phyloP scores from a whole-genome alignment of 305 asterid genomes.

The Fraxinus angustifolia region DNA sequence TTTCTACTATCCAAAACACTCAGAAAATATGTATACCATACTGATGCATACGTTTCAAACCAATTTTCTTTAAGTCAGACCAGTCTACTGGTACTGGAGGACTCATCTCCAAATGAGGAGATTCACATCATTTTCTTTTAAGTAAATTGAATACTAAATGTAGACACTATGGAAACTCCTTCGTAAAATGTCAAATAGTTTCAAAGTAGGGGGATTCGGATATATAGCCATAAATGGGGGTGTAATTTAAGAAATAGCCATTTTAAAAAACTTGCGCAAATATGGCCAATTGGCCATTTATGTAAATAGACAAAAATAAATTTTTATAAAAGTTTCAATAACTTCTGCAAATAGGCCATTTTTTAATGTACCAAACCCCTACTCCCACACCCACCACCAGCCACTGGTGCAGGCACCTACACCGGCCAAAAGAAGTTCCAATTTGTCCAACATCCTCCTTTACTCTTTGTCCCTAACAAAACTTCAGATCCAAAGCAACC shows the following conservation, averaged over 20 bases:
- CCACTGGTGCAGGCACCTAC: background rate
- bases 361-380: background rate
- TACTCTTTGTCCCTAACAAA: slow-evolving; percentile 12
- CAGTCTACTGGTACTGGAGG: background rate
- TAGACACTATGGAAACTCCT: background rate
- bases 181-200: background rate
- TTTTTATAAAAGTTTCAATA: background rate
- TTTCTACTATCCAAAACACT: background rate
- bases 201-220: background rate
- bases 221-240: background rate
- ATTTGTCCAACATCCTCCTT: background rate
- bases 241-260: background rate
- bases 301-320: background rate
- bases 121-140: background rate
- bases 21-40: background rate
- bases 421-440: background rate
- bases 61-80: background rate
- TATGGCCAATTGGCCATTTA: background rate
- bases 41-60: background rate
- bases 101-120: background rate
- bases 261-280: background rate
- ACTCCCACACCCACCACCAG: background rate
- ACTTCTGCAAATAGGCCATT: background rate
- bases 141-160: background rate
- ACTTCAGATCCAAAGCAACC: slow-evolving; percentile 26